Evolutionary conservation across 2,329 filamentous ascomycete species (phyloP).

Genomic region (Didymella pinodella): DNA sequence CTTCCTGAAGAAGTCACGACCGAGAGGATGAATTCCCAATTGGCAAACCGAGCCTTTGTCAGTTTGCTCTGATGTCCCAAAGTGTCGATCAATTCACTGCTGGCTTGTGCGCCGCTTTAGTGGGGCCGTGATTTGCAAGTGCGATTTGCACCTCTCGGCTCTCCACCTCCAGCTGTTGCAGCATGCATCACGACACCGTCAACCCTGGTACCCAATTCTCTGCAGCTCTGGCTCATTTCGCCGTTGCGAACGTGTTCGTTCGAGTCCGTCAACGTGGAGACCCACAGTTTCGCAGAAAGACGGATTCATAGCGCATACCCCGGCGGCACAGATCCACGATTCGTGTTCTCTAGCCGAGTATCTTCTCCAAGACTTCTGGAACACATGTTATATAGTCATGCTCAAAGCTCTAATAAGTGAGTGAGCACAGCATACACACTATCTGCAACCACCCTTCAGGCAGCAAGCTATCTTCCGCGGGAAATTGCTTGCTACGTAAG

Average conservation of each 20-base stretch:
- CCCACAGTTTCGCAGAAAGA: not conserved
- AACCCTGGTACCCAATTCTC: not conserved
- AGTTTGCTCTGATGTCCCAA: slow-evolving; percentile 1
- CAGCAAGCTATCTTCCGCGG: slow-evolving; percentile 7
- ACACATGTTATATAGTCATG: not conserved
- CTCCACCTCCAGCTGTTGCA: slow-evolving; percentile 15
- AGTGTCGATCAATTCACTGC: not conserved
- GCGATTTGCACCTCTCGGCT: slow-evolving; percentile 17
- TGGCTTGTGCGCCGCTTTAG: slow-evolving; percentile 10
- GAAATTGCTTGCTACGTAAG: not conserved
- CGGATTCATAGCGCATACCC: not conserved
- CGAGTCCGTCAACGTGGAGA: not conserved
- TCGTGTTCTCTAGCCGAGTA: not conserved
- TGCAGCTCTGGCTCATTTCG: slow-evolving; percentile 15
- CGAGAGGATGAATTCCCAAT: not conserved
- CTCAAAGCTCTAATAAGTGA: not conserved
- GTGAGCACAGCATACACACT: slow-evolving; percentile 6
- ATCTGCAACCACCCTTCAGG: slow-evolving; percentile 7
- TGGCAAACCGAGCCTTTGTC: not conserved
- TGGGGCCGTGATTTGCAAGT: slow-evolving; percentile 16
- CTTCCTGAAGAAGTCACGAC: slow-evolving; percentile 1
- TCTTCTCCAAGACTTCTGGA: not conserved
- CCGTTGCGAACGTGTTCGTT: slow-evolving; percentile 4
- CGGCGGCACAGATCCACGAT: not conserved
- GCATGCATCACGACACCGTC: slow-evolving; percentile 16